Conservation (phyloP, 352 stramenopile species). For the Phytophthora brassicae region DNA sequence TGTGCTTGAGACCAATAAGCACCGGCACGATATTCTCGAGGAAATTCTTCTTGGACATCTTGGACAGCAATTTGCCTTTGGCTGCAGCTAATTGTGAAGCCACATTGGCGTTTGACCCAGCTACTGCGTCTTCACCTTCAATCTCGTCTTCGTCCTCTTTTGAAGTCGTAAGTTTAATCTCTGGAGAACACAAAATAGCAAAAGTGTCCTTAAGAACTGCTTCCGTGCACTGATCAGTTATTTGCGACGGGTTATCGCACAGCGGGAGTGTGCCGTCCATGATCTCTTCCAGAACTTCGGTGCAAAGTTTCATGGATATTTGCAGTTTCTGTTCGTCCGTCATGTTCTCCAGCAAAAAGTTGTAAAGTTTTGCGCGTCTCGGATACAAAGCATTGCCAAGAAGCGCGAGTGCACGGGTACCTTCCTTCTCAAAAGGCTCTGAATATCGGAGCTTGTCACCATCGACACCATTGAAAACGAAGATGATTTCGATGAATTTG, state of each 20-base stretch:
- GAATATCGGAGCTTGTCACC: slow-evolving; percentile 61
- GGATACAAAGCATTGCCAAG: slow-evolving; percentile 55
- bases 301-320: slow-evolving; percentile 94
- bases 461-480: slow-evolving; percentile 93
- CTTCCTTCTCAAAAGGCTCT: slow-evolving; percentile 65
- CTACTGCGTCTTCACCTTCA: slow-evolving; percentile 61
- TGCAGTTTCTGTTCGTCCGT: slow-evolving; percentile 96
- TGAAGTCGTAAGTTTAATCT: slow-evolving; percentile 81
- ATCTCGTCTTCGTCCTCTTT: slow-evolving; percentile 60
- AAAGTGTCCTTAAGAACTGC: slow-evolving; percentile 87
- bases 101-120: slow-evolving; percentile 39
- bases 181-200: slow-evolving; percentile 82
- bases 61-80: slow-evolving; percentile 93
- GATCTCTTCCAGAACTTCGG: slow-evolving; percentile 92
- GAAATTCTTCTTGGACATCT: slow-evolving; percentile 97
- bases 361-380: slow-evolving; percentile 91
- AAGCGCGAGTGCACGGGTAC: slow-evolving; percentile 61
- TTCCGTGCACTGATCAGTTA: slow-evolving; percentile 87
- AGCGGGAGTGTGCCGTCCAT: slow-evolving; percentile 76
- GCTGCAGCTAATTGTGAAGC: slow-evolving; percentile 82
- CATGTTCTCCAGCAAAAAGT: slow-evolving; percentile 94
- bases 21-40: slow-evolving; percentile 97
- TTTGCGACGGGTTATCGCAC: slow-evolving; percentile 72
- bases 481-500: slow-evolving; percentile 97
- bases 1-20: slow-evolving; percentile 95